Percentiles rank a stretch among this genome's conserved stretches.
Conservation (phyloP, 2,329 filamentous ascomycete species). For the Exutisphaerella laricina region DNA sequence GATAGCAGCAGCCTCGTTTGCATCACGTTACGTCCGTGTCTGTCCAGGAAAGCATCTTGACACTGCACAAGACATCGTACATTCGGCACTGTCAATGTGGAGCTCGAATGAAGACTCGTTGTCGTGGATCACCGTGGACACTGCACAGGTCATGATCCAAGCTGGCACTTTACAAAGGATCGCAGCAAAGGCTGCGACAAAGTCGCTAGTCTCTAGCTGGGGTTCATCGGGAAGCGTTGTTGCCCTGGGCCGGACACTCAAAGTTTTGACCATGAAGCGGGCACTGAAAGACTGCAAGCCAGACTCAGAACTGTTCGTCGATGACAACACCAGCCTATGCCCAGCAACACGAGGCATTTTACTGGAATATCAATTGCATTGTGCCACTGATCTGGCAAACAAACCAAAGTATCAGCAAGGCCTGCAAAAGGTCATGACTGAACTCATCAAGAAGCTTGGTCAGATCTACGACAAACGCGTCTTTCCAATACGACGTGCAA, state of each 20-base stretch:
- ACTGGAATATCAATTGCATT: slow-evolving; percentile 40
- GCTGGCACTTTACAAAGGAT: slow-evolving; percentile 53
- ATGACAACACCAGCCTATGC: slow-evolving; percentile 29
- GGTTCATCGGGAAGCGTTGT: slow-evolving; percentile 16
- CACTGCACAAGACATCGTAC: slow-evolving; percentile 19
- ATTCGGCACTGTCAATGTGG: slow-evolving; percentile 15
- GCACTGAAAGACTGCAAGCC: slow-evolving; percentile 12
- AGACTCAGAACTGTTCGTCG: slow-evolving; percentile 26
- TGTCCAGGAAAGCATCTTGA: slow-evolving; percentile 18
- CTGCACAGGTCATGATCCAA: slow-evolving; percentile 58
- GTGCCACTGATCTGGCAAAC: slow-evolving; percentile 20
- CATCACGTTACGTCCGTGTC: slow-evolving; percentile 24
- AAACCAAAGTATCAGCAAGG: slow-evolving; percentile 19
- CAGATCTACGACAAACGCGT: slow-evolving; percentile 16
- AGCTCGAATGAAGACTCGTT: slow-evolving; percentile 19
- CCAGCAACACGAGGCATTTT: slow-evolving; percentile 33
- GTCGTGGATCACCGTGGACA: slow-evolving; percentile 45
- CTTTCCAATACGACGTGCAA: slow-evolving; percentile 29
- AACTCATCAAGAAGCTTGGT: slow-evolving; percentile 18
- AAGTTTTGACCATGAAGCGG: slow-evolving; percentile 15
- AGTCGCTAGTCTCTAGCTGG: slow-evolving; percentile 37
- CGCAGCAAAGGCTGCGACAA: slow-evolving; percentile 45
- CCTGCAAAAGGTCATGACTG: slow-evolving; percentile 16
- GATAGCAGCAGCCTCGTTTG: slow-evolving; percentile 23
- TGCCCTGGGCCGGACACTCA: slow-evolving; percentile 22